Conservation (phyloP, 352 stramenopile species). For the Poterioochromonas sp. region DNA sequence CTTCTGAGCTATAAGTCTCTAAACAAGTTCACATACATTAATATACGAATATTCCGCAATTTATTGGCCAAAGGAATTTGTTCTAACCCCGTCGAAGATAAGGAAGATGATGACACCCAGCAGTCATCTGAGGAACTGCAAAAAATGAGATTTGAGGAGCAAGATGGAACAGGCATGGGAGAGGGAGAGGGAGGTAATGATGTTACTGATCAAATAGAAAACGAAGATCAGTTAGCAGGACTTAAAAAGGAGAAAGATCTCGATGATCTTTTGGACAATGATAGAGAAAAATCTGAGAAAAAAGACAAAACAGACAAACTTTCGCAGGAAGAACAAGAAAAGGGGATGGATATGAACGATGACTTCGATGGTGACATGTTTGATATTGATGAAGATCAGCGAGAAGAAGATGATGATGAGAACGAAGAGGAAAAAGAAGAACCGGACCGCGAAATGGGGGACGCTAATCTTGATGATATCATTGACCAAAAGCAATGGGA, state of each 20-base stretch:
- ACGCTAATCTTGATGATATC: conserved; percentile 89
- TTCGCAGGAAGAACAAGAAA: conserved; percentile 82
- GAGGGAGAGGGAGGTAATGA: conserved; percentile 92
- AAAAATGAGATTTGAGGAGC: conserved; percentile 91
- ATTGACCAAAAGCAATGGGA: conserved; percentile 99
- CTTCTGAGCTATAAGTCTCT: conserved; percentile 42
- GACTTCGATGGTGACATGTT: conserved; percentile 99
- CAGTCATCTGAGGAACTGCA: conserved; percentile 53
- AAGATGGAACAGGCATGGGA: conserved; percentile 98
- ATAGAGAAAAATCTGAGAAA: conserved; percentile 71
- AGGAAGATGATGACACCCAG: conserved; percentile 61
- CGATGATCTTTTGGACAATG: conserved; percentile 49
- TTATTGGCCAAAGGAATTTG: conserved; percentile 80
- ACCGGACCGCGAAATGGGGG: conserved; percentile 97
- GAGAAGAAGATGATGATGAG: conserved; percentile 65
- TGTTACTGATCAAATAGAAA: conserved; percentile 97
- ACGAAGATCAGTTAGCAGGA: conserved; percentile 98
- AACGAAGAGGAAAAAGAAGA: conserved; percentile 84
- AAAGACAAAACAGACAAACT: conserved; percentile 57
- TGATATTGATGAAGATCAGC: conserved; percentile 63
- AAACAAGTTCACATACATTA: conserved; percentile 87
- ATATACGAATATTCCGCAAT: conserved; percentile 88
- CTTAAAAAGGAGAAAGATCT: conserved; percentile 67
- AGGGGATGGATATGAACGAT: conserved; percentile 98
- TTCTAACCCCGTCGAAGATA: conserved; percentile 72